Evolutionary conservation across 257 asterid genomes (phyloP).

Genomic region (Solanum corneliomulleri): DNA sequence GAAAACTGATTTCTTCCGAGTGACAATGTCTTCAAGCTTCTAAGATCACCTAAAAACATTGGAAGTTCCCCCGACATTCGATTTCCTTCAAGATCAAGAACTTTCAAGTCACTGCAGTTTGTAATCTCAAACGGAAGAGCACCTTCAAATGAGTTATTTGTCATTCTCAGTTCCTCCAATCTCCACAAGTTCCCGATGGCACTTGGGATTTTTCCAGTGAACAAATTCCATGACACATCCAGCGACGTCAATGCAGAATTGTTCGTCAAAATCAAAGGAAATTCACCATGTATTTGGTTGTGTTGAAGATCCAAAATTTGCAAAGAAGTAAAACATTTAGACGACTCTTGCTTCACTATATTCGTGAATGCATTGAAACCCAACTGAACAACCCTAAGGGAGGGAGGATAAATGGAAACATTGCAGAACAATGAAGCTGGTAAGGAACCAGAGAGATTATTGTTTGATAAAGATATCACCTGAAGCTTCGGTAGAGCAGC

Average conservation of each 20-base stretch:
- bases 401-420: conserved; percentile 33
- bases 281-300: conserved; percentile 26
- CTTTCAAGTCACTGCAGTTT: conserved; percentile 30
- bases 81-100: conserved; percentile 57
- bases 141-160: conserved; percentile 40
- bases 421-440: conserved; percentile 53
- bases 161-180: conserved; percentile 49
- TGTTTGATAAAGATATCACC: conserved; percentile 36
- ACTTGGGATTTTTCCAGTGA: conserved; percentile 34
- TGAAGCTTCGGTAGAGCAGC: conserved; percentile 39
- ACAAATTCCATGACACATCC: conserved; percentile 48
- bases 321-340: conserved; percentile 18
- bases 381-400: conserved; percentile 38
- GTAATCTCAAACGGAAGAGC: conserved; percentile 30
- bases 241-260: conserved; percentile 25
- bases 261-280: conserved; percentile 28
- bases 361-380: conserved; percentile 52
- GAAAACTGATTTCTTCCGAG: conserved; percentile 44
- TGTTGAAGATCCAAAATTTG: conserved; percentile 43
- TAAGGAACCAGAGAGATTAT: conserved; percentile 45
- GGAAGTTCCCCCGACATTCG: conserved; percentile 37
- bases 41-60: conserved; percentile 19
- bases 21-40: conserved; percentile 22
- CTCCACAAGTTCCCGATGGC: conserved; percentile 32
- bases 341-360: conserved; percentile 19